A percentile compares a stretch with the other conserved stretches of the same genome.
Conservation (phyloP, 352 stramenopile species). For the Blastocystis sp. region DNA sequence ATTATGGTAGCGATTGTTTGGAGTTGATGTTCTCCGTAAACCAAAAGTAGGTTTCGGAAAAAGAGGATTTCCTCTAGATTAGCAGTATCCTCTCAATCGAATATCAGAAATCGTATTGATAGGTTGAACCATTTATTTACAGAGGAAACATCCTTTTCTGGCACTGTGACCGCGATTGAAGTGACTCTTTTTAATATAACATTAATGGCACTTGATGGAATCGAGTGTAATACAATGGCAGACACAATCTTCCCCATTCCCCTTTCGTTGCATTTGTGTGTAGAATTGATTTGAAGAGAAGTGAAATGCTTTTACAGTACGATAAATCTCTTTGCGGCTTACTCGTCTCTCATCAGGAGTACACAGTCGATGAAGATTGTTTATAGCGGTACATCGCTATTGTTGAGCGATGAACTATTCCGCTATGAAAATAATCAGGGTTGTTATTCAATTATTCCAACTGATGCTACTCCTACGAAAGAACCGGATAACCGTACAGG, state of each 20-base stretch:
- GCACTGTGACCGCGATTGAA: not conserved
- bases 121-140: not conserved
- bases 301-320: conserved; percentile 27
- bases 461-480: not conserved
- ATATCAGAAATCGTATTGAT: not conserved
- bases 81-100: not conserved
- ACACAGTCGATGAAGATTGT: not conserved
- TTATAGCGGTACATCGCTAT: not conserved
- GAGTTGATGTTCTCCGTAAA: not conserved
- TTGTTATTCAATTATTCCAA: not conserved
- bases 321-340: not conserved
- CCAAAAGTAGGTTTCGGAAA: not conserved
- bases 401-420: not conserved
- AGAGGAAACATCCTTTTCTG: not conserved
- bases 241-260: not conserved
- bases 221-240: not conserved
- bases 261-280: not conserved
- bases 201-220: not conserved
- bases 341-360: not conserved
- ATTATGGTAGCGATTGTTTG: not conserved
- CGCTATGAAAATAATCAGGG: not conserved
- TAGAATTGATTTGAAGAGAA: not conserved
- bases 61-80: not conserved
- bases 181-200: not conserved
- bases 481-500: not conserved